These are phyloP conservation scores for Sporothrix brasiliensis DNA, from an alignment of 2,329 filamentous ascomycete species.

Conservation along the genomic window DNA sequence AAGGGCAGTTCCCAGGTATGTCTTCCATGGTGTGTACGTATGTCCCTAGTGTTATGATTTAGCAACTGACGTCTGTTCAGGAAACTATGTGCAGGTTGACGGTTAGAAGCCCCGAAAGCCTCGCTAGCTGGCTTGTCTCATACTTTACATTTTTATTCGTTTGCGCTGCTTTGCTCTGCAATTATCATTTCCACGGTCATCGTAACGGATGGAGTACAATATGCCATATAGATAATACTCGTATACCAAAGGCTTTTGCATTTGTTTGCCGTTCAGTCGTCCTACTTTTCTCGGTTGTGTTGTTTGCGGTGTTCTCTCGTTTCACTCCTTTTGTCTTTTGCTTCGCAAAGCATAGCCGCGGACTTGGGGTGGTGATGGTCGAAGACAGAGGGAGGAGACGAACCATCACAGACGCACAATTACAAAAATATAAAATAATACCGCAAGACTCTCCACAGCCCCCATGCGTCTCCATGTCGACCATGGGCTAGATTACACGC, in stretches of 20 bases:
- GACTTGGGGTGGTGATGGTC: conserved; percentile 18
- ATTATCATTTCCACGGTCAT: conserved; percentile 23
- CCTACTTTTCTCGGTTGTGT: not conserved
- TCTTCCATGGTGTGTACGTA: conserved; percentile 25
- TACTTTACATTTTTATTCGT: not conserved
- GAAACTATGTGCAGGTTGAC: conserved; percentile 30
- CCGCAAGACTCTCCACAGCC: not conserved
- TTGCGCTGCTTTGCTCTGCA: not conserved
- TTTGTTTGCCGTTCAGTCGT: not conserved
- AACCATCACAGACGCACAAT: not conserved
- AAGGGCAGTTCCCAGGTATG: conserved; percentile 94
- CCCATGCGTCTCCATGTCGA: not conserved
- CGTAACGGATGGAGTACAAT: conserved; percentile 12
- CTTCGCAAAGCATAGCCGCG: not conserved
- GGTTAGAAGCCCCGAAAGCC: conserved; percentile 11
- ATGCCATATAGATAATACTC: conserved; percentile 30
- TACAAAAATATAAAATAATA: conserved; percentile 1
- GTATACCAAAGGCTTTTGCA: conserved; percentile 22
- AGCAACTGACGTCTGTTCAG: conserved; percentile 7
- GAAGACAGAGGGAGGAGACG: not conserved
- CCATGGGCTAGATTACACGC: not conserved
- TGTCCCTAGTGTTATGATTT: not conserved
- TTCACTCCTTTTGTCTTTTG: not conserved
- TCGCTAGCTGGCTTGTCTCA: not conserved
- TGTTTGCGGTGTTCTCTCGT: not conserved